A percentile compares a stretch with the other conserved stretches of the same genome.
These are phyloP conservation scores for Candida arabinofermentans DNA, from an alignment of 805 yeast genomes.

Conservation along the genomic window DNA sequence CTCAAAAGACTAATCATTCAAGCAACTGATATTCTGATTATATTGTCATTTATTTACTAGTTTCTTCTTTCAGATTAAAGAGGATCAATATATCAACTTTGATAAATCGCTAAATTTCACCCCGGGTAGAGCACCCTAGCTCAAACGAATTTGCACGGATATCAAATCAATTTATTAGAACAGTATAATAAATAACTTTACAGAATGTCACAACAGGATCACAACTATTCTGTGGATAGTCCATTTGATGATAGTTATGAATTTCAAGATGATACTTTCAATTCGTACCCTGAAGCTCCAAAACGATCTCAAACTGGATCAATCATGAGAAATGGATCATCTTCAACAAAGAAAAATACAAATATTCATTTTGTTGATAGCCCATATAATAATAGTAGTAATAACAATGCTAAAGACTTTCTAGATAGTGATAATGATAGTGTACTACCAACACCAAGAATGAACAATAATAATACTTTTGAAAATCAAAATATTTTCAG, in stretches of 20 bases:
- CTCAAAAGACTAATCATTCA: too few species aligned
- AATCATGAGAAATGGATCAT: not conserved
- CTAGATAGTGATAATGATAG: constrained; percentile 9
- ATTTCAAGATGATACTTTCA: constrained; percentile 2
- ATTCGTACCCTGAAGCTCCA: not conserved
- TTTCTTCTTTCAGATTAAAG: too few species aligned
- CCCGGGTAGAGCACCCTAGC: too few species aligned
- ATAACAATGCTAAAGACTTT: too few species aligned
- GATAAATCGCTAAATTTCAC: too few species aligned
- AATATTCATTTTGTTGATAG: constrained; percentile 7
- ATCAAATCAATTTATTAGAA: too few species aligned
- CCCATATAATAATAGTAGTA: not conserved
- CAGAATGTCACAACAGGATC: constrained; percentile 1
- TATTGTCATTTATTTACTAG: too few species aligned
- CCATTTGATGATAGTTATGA: constrained; percentile 11
- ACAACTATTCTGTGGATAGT: constrained; percentile 4
- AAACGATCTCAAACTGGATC: constrained; percentile 1
- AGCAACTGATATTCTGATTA: too few species aligned
- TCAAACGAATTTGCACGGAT: too few species aligned
- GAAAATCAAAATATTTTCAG: constrained; percentile 2
- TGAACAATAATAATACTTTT: constrained; percentile 14
- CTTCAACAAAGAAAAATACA: not conserved
- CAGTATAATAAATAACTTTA: too few species aligned
- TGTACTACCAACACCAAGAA: constrained; percentile 24
- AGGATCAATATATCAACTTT: too few species aligned